A percentile compares a stretch with the other conserved stretches of the same genome.
Evolutionary conservation across 495 filamentous ascomycete species (phyloP).

Genomic region (Hyaloscypha hepaticicola): DNA sequence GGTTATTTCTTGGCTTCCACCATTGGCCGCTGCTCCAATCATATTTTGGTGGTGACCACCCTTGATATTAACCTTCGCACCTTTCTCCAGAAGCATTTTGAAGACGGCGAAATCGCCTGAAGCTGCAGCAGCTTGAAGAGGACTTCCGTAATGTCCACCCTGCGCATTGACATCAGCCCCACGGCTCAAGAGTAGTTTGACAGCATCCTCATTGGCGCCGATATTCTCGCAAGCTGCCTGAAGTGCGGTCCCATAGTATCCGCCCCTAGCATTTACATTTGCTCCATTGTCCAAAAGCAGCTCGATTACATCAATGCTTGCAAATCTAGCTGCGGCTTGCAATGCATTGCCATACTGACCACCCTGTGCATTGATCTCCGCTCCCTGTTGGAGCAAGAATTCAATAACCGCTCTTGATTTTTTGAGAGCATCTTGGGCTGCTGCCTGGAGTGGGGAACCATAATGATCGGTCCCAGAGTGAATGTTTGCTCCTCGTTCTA

Average conservation of each 20-base stretch:
- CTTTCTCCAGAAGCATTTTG: constrained; percentile 27
- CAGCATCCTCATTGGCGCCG: not conserved
- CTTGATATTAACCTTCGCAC: constrained; percentile 28
- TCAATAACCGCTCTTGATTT: not conserved
- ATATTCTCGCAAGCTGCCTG: too few species aligned
- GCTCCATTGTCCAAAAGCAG: not conserved
- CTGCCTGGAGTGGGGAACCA: not conserved
- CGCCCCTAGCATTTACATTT: constrained; percentile 1
- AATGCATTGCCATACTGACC: not conserved
- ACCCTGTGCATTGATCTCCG: not conserved
- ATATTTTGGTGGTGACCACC: constrained; percentile 28
- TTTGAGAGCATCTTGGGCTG: not conserved
- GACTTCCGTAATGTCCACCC: not conserved
- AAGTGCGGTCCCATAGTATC: not conserved
- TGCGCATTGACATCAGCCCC: not conserved
- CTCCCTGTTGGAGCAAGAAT: not conserved
- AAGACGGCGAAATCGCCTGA: constrained; percentile 1
- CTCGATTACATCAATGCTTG: not conserved
- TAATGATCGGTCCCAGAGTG: not conserved
- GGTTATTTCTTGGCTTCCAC: not conserved
- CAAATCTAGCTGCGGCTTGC: not conserved
- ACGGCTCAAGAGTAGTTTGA: not conserved
- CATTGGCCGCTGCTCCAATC: constrained; percentile 25
- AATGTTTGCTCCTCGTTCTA: constrained; percentile 39
- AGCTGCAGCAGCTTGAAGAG: constrained; percentile 2